Evolutionary conservation across 2,329 filamentous ascomycete species (phyloP).

Genomic region (Microascus cirrosus): DNA sequence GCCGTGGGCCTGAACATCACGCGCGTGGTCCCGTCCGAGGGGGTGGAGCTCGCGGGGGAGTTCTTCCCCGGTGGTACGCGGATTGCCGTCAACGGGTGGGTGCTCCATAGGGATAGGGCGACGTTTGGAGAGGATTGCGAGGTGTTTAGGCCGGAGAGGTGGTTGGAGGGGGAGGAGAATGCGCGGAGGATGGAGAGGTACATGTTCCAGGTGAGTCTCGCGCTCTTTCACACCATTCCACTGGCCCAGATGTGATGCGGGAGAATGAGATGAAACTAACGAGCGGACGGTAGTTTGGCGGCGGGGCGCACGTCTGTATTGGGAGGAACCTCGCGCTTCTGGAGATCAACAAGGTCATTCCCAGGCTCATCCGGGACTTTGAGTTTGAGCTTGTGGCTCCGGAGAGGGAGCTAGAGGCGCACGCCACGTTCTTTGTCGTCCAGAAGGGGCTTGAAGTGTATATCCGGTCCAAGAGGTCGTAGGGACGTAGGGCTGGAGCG

Average conservation of each 20-base stretch:
- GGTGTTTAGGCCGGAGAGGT: conserved; percentile 40
- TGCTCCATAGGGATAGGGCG: conserved; percentile 33
- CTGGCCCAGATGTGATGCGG: background rate
- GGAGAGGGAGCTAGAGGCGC: conserved; percentile 34
- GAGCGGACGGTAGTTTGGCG: conserved; percentile 31
- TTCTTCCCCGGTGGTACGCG: conserved; percentile 39
- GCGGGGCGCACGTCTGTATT: conserved; percentile 42
- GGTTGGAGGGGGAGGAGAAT: conserved; percentile 32
- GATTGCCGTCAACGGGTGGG: conserved; percentile 43
- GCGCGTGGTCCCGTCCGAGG: conserved; percentile 35
- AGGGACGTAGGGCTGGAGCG: background rate
- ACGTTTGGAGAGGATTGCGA: conserved; percentile 41
- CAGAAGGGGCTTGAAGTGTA: conserved; percentile 44
- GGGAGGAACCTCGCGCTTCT: conserved; percentile 42
- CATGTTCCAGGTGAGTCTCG: conserved; percentile 38
- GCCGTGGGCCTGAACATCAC: conserved; percentile 43
- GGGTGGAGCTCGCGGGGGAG: conserved; percentile 37
- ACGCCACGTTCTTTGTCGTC: conserved; percentile 48
- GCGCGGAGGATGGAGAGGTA: conserved; percentile 37
- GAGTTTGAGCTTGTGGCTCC: conserved; percentile 40
- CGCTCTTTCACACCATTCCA: background rate
- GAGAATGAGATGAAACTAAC: background rate
- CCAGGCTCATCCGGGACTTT: conserved; percentile 41
- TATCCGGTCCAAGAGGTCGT: conserved; percentile 15
- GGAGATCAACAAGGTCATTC: conserved; percentile 49